Evolutionary conservation across 2,329 filamentous ascomycete genomes (phyloP).

Genomic region (Kalmusia sp.): DNA sequence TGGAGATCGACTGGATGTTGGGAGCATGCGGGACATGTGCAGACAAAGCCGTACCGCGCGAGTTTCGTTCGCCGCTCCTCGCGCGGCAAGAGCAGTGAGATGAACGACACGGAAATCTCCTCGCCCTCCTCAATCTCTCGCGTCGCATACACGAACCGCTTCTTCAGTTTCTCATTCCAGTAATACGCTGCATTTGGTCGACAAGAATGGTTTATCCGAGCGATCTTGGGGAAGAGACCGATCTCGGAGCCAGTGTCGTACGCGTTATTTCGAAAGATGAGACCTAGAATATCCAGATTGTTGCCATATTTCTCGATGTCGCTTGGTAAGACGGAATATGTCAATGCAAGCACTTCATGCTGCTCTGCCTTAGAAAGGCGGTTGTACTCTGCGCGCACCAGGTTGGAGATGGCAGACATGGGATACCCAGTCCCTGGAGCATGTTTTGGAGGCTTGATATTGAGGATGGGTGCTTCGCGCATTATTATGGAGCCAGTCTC

Average conservation of each 20-base stretch:
- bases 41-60: slow-evolving; percentile 45
- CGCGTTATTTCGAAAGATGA: slow-evolving; percentile 45
- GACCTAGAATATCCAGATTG: slow-evolving; percentile 29
- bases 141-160: slow-evolving; percentile 44
- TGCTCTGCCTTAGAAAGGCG: slow-evolving; percentile 25
- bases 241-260: slow-evolving; percentile 42
- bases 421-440: slow-evolving; percentile 34
- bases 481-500: slow-evolving; percentile 49
- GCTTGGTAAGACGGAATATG: slow-evolving; percentile 25
- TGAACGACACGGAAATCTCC: slow-evolving; percentile 50
- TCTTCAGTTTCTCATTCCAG: slow-evolving; percentile 42
- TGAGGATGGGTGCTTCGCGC: slow-evolving; percentile 49
- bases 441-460: slow-evolving; percentile 33
- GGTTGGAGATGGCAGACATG: slow-evolving; percentile 25
- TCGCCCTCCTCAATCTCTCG: slow-evolving; percentile 47
- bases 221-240: slow-evolving; percentile 43
- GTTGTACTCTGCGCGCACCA: slow-evolving; percentile 34
- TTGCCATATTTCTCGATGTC: slow-evolving; percentile 17
- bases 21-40: slow-evolving; percentile 47
- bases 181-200: slow-evolving; percentile 46
- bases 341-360: slow-evolving; percentile 35
- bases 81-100: slow-evolving; percentile 39
- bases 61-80: slow-evolving; percentile 39
- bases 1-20: slow-evolving; percentile 19
- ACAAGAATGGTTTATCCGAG: slow-evolving; percentile 47